A percentile compares a stretch with the other conserved stretches of the same genome.
Conservation (phyloP, 2,329 filamentous ascomycete genomes). For the Pseudogymnoascus sp. region DNA sequence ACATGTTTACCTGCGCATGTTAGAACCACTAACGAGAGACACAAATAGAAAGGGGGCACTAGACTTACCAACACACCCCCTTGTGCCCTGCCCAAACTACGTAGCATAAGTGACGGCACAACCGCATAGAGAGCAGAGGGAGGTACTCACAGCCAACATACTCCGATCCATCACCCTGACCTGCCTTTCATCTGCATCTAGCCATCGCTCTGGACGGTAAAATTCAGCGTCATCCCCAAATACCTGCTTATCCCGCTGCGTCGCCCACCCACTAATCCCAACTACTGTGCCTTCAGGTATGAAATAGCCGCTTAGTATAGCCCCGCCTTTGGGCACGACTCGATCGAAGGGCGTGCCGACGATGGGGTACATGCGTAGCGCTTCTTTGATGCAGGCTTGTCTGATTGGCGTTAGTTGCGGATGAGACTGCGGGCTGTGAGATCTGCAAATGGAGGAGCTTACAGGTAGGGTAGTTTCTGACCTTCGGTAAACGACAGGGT, state of each 20-base stretch:
- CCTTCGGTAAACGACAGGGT: constrained; percentile 24
- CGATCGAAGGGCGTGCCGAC: background rate
- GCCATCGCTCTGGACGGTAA: constrained; percentile 17
- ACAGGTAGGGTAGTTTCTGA: constrained; percentile 36
- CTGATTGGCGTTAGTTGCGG: background rate
- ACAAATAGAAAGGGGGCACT: background rate
- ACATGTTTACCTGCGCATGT: background rate
- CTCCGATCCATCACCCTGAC: background rate
- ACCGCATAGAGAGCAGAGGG: background rate
- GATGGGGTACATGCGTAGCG: no score
- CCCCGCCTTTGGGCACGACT: constrained; percentile 8
- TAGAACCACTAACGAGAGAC: background rate
- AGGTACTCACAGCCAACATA: background rate
- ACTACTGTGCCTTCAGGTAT: constrained; percentile 11
- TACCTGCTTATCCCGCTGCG: constrained; percentile 12
- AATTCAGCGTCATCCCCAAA: constrained; percentile 15
- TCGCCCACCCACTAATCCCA: constrained; percentile 9
- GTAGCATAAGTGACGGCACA: background rate
- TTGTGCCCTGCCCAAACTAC: background rate
- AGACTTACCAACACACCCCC: background rate
- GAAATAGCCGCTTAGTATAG: background rate
- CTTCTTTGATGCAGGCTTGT: background rate
- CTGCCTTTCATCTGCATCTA: constrained; percentile 5
- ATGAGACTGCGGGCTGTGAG: background rate
- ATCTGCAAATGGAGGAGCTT: background rate